These are phyloP conservation scores for Avena sativa DNA, from an alignment of 176 grass and related monocot species.

Conservation along the genomic window DNA sequence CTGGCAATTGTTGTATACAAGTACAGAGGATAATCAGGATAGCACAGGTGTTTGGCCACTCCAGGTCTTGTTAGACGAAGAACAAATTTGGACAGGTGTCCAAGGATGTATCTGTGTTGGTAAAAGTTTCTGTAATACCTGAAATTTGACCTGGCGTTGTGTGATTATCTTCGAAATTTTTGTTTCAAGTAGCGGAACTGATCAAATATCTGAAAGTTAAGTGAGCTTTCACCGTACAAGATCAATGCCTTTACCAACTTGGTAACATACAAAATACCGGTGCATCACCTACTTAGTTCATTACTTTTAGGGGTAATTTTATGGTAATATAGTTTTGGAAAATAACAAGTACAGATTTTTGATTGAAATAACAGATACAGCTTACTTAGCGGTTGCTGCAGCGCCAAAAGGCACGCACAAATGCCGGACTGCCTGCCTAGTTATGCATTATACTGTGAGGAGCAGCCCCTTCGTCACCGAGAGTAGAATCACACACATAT, in stretches of 20 bases:
- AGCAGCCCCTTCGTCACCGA: neutral
- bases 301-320: neutral
- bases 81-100: neutral
- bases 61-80: neutral
- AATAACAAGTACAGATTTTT: neutral
- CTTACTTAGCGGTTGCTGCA: neutral
- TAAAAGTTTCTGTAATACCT: neutral
- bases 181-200: constrained; percentile 14
- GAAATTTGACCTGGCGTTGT: neutral
- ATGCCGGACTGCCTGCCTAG: neutral
- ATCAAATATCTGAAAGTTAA: constrained; percentile 2
- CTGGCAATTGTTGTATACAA: neutral
- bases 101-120: constrained; percentile 3
- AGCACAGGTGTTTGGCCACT: neutral
- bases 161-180: neutral
- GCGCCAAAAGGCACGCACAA: too few species aligned
- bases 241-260: neutral
- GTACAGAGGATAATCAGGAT: neutral
- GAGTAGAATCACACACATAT: neutral
- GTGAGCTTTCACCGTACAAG: neutral
- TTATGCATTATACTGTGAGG: neutral
- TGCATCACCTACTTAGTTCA: neutral
- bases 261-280: constrained; percentile 16
- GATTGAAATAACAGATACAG: neutral
- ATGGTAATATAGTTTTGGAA: neutral